phyloP scores from a whole-genome alignment of 148 eudicot genomes.

The Chenopodium berlandieri region DNA sequence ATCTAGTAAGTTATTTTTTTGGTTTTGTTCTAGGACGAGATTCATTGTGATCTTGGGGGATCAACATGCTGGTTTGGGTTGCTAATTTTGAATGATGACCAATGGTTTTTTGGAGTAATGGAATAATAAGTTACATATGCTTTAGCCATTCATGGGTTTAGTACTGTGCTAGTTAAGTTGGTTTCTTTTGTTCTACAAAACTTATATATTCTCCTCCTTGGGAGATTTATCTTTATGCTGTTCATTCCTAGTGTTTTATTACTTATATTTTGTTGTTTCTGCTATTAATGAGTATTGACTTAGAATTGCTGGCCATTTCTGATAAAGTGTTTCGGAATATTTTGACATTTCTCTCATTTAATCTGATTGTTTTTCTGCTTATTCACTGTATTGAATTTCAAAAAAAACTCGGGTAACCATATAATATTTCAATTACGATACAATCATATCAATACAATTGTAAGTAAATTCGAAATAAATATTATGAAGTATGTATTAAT shows the following conservation, averaged over 20 bases:
- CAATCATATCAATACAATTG: too few relatives aligned
- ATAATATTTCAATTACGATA: background rate
- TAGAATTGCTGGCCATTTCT: background rate
- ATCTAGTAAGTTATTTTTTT: constrained; percentile 54
- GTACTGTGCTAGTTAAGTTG: background rate
- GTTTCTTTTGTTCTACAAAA: background rate
- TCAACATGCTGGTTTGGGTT: background rate
- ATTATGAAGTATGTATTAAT: too few relatives aligned
- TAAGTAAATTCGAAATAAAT: too few relatives aligned
- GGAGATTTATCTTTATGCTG: background rate
- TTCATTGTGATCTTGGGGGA: constrained; percentile 1
- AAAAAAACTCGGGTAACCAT: background rate
- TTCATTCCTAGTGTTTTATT: background rate
- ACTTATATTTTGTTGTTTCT: background rate
- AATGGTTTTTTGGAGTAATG: background rate
- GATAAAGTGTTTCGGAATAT: background rate
- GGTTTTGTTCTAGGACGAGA: background rate
- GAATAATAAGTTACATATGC: background rate
- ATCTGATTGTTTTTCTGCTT: background rate
- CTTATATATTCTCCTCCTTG: background rate
- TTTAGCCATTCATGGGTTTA: background rate
- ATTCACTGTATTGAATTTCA: background rate
- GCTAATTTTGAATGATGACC: background rate
- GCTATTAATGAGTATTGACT: background rate
- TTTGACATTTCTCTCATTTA: background rate